Base-by-base conservation (phyloP, 2,329 filamentous ascomycete species). In the Fusarium abutilonis region DNA sequence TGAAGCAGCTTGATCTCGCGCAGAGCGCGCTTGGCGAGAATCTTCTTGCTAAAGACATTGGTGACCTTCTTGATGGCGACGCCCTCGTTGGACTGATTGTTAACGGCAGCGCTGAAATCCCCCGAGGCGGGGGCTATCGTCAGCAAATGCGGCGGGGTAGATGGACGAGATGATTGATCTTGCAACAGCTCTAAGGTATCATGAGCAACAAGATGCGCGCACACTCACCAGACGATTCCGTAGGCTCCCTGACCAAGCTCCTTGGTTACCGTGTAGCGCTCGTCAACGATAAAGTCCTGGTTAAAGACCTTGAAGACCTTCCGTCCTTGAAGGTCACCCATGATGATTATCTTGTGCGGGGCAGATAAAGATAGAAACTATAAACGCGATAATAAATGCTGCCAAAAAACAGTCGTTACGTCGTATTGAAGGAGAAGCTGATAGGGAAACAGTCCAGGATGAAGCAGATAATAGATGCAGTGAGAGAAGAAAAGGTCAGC, bases 41-140 rank as follows among this genome's bases (percentile, higher is more conserved):
- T 99, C 87, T 98, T 98, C 83, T 99, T 99, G 86, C 93, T 97
- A 80, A 99, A 99, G 72, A 99, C 94, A 90, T 99, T 99, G 82
- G 95, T 99, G 76, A 99, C 92, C 81, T 99, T 99, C 81, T 99
- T 99, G 83, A 99, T 95, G 72, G 95, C 95, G 63, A 99, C 93
- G 36, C 94, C 93, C 76, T 99, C 95, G 73, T 88, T 89, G 29
- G 91, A 96, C 77, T 93, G 88, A 75, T 88, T 89, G 83, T 98
- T 97, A 67, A 92, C 91, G 52, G 95, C 95, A 59, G 95, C 94
- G 78, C 93, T 97, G 75, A 32, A 51, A 43, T 45, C 44, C 57
- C 52, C 59, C 56, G 44, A 69, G 67, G 66, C 69, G 70, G 70
- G 70, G 68, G 64, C 69, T 67, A 52, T 62, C 48, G 69, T 67